Conservation (phyloP, 1,139 yeast species). For the Hyphopichia pseudoburtonii region DNA sequence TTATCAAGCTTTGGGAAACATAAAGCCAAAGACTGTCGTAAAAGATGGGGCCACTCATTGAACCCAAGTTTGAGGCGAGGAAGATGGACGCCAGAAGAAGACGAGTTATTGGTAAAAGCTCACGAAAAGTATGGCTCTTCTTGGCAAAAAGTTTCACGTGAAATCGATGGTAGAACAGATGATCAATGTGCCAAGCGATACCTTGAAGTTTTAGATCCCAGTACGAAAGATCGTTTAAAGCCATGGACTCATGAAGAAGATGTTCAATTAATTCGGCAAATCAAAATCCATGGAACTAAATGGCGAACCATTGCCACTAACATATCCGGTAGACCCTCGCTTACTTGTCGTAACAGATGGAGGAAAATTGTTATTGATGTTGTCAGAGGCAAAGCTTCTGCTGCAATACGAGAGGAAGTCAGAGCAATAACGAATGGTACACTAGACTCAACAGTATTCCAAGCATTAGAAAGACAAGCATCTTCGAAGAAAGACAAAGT, state of each 20-base stretch:
- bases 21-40: conserved; percentile 68
- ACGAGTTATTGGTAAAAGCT: conserved; percentile 61
- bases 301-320: conserved; percentile 81
- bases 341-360: conserved; percentile 93
- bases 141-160: conserved; percentile 82
- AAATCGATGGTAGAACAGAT: conserved; percentile 82
- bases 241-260: conserved; percentile 86
- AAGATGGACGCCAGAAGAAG: conserved; percentile 87
- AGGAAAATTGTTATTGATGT: conserved; percentile 78
- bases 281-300: conserved; percentile 77
- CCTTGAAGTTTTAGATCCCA: conserved; percentile 84
- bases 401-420: conserved; percentile 34
- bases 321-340: conserved; percentile 78
- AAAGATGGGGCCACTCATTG: conserved; percentile 76
- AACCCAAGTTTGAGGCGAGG: conserved; percentile 85
- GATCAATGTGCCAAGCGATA: conserved; percentile 95
- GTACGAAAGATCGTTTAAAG: conserved; percentile 70
- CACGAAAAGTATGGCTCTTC: conserved; percentile 70
- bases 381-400: conserved; percentile 58
- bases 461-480: too few species aligned
- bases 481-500: too few species aligned
- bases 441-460: conserved; percentile 1
- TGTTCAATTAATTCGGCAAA: conserved; percentile 59
- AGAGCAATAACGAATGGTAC: conserved; percentile 30
- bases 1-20: conserved; percentile 39